Evolutionary conservation across 2,329 filamentous ascomycete species (phyloP), one percentile per base, ranked within the genome.

Genomic region (Penicillium freii): DNA sequence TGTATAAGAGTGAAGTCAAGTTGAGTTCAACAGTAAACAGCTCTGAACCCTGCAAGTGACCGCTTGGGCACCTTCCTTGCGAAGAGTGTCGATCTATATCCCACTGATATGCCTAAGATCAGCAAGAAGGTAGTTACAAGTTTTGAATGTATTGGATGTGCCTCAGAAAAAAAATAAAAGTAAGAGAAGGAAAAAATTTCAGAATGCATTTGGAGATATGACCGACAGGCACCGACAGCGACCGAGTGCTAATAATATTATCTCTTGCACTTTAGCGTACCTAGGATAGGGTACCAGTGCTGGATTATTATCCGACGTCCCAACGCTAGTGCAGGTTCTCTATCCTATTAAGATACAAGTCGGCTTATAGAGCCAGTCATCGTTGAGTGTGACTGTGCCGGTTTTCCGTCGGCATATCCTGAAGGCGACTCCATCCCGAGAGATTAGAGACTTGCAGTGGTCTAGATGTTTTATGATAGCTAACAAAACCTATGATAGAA

Each of bases 391-490:
- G 17, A 50, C 17, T 23, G 61, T 64, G 61, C 63, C 63, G 64
- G 39, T 58, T 43, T 65, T 65, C 62, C 62, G 62, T 61, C 62
- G 58, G 62, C 56, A 64, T 56, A 63, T 27, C 19, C 23, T 25
- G 23, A 52, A 39, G 44, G 56, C 50, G 58, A 44, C 46, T n/a
- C n/a, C 25, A 39, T 58, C 11, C 62, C 62, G 38, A 51, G 40
- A 33, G 36, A 10, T 33, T 43, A 31, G 8, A 43, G 38, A 43
- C 34, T 19, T 17, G 5, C 7, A 17, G 8, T 19, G 15, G 15
- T 9, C 33, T 34, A 27, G 31, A 25, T 36, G 10, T 21, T 21
- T 21, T 21, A 21, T 21, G 21, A 21, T 21, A 21, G 21, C 21
- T 21, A 21, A 21, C 21, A 21, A 21, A 21, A 10, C 27, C 1